A percentile compares a stretch with the other conserved stretches of the same genome.
Conservation (phyloP, 169 alveolate species). For the Plasmodium ovale region DNA sequence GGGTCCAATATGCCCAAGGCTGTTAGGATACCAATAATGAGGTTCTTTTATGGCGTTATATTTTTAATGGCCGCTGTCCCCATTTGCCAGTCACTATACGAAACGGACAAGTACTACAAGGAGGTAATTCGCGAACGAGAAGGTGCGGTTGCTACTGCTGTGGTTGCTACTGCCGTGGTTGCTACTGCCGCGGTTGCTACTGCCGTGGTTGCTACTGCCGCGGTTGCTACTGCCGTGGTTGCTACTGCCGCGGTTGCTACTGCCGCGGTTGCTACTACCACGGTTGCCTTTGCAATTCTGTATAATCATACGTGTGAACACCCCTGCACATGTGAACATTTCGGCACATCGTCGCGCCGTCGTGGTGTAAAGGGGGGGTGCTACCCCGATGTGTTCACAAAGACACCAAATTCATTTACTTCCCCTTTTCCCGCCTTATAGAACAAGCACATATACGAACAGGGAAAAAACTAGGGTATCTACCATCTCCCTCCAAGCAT, state of each 20-base stretch:
- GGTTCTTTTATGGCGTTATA: constrained; percentile 39
- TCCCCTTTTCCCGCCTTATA: constrained; percentile 14
- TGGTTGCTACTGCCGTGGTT: too few species aligned
- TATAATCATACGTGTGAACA: neutral
- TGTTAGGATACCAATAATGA: constrained; percentile 63
- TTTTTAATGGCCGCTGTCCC: constrained; percentile 69
- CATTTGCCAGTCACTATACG: constrained; percentile 70
- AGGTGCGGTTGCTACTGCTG: neutral
- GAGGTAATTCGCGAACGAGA: constrained; percentile 29
- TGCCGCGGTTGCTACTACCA: too few species aligned
- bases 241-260: too few species aligned
- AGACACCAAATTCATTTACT: neutral
- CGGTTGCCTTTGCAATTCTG: neutral
- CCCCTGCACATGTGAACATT: neutral
- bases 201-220: too few species aligned
- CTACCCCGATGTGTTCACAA: too few species aligned
- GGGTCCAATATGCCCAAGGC: constrained; percentile 44
- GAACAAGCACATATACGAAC: constrained; percentile 60
- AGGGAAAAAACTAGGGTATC: constrained; percentile 8
- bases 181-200: too few species aligned
- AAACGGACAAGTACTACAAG: constrained; percentile 61
- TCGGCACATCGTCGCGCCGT: too few species aligned
- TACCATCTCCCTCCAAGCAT: too few species aligned
- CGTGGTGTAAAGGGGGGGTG: too few species aligned
- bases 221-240: too few species aligned